These are phyloP conservation scores for Ophiosphaerella narmari DNA, from an alignment of 2,329 filamentous ascomycete species.

Conservation along the genomic window DNA sequence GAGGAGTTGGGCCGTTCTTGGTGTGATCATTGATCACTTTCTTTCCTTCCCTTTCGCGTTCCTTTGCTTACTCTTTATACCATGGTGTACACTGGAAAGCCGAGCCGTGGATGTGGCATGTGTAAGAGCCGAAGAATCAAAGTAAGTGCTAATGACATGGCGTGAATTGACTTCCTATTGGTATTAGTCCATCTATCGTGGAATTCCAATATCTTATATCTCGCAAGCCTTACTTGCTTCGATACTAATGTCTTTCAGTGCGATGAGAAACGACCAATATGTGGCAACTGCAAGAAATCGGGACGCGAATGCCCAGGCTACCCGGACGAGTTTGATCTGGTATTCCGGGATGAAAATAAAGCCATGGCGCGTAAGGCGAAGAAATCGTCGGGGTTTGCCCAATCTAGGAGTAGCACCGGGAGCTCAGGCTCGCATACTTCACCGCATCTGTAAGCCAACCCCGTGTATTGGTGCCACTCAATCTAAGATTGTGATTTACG, in stretches of 20 bases:
- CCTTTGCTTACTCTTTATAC: conserved; percentile 13
- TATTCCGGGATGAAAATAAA: conserved; percentile 74
- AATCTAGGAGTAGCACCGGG: conserved; percentile 17
- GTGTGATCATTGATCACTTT: conserved; percentile 6
- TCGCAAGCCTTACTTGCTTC: conserved; percentile 3
- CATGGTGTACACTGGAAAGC: conserved; percentile 50
- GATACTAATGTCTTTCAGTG: conserved; percentile 29
- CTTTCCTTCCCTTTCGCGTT: conserved; percentile 11
- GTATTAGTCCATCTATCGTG: conserved; percentile 1
- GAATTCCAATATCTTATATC: not conserved
- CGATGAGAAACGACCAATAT: conserved; percentile 43
- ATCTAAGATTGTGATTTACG: not conserved
- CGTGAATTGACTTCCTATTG: not conserved
- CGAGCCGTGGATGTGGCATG: conserved; percentile 68
- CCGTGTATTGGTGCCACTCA: not conserved
- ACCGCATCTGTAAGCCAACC: conserved; percentile 32
- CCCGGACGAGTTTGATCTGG: conserved; percentile 70
- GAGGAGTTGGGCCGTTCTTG: conserved; percentile 1
- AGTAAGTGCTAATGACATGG: conserved; percentile 51
- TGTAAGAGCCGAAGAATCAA: conserved; percentile 75
- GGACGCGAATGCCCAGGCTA: conserved; percentile 39
- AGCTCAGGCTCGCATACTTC: conserved; percentile 34
- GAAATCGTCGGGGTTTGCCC: conserved; percentile 43
- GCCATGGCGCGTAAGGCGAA: conserved; percentile 67
- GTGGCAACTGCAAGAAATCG: conserved; percentile 43